Evolutionary conservation across 805 yeast genomes (phyloP).

Genomic region (Komagataella mondaviorum): DNA sequence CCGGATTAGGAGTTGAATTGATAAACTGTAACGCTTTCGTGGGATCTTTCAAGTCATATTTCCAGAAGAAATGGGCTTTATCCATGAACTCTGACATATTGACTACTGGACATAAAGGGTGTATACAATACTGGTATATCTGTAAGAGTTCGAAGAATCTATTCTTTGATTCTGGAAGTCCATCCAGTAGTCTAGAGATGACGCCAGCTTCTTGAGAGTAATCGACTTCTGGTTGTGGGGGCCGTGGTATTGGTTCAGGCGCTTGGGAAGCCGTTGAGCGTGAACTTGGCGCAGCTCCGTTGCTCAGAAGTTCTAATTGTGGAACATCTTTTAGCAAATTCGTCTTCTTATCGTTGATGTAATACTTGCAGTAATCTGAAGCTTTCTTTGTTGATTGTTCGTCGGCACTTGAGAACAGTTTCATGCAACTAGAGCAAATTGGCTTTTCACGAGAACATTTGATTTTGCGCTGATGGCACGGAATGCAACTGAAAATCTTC

Average conservation of each 20-base stretch:
- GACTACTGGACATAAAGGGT: constrained; percentile 40
- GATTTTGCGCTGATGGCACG: constrained; percentile 55
- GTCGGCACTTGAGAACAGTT: constrained; percentile 8
- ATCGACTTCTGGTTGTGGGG: neutral
- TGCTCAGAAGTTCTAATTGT: constrained; percentile 1
- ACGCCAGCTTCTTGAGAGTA: neutral
- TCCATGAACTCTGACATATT: constrained; percentile 29
- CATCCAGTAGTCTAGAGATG: neutral
- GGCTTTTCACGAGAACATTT: constrained; percentile 53
- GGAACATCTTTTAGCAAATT: constrained; percentile 13
- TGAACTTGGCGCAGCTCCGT: neutral
- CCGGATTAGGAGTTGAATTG: neutral
- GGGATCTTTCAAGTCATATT: neutral
- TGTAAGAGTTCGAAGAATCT: constrained; percentile 34
- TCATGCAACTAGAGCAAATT: constrained; percentile 41
- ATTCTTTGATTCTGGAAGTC: constrained; percentile 27
- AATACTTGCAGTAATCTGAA: constrained; percentile 31
- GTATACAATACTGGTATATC: constrained; percentile 35
- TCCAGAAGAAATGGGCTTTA: constrained; percentile 9
- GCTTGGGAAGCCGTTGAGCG: too few species aligned
- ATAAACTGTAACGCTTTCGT: neutral
- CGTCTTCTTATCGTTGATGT: constrained; percentile 42
- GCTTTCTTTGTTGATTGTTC: constrained; percentile 4
- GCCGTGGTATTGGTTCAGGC: neutral
- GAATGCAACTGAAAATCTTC: constrained; percentile 41